Conservation (phyloP, 768 basidiomycete genomes). For the Ramaria sp. region DNA sequence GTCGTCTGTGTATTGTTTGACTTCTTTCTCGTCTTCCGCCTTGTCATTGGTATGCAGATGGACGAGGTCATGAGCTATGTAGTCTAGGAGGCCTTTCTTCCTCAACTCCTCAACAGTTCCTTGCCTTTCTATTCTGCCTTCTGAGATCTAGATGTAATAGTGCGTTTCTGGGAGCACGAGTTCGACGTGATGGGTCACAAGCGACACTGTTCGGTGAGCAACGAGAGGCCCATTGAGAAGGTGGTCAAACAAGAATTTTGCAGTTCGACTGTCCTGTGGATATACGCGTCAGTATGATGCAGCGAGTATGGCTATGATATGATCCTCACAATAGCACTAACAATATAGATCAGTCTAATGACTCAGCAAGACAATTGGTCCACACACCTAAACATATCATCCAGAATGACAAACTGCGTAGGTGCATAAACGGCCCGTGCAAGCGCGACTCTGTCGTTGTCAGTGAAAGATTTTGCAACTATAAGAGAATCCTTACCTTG, state of each 20-base stretch:
- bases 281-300: background rate
- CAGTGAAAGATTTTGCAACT: background rate
- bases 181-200: conserved; percentile 78
- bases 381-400: conserved; percentile 8
- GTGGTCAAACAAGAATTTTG: conserved; percentile 49
- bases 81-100: conserved; percentile 46
- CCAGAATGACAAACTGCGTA: conserved; percentile 27
- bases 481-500: conserved; percentile 32
- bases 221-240: conserved; percentile 59
- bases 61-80: conserved; percentile 24
- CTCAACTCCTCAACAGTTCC: conserved; percentile 59
- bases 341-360: conserved; percentile 21
- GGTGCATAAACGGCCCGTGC: conserved; percentile 74
- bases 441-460: conserved; percentile 49
- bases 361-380: background rate
- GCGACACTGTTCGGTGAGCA: conserved; percentile 50
- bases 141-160: conserved; percentile 69
- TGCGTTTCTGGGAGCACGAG: conserved; percentile 64
- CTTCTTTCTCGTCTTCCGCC: conserved; percentile 18
- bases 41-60: conserved; percentile 12
- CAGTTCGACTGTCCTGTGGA: conserved; percentile 54
- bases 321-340: conserved; percentile 65
- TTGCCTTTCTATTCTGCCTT: conserved; percentile 69
- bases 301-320: background rate
- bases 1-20: conserved; percentile 4